These are phyloP conservation scores for Juncus effusus DNA, from an alignment of 176 grass and related monocot genomes.

Conservation along the genomic window DNA sequence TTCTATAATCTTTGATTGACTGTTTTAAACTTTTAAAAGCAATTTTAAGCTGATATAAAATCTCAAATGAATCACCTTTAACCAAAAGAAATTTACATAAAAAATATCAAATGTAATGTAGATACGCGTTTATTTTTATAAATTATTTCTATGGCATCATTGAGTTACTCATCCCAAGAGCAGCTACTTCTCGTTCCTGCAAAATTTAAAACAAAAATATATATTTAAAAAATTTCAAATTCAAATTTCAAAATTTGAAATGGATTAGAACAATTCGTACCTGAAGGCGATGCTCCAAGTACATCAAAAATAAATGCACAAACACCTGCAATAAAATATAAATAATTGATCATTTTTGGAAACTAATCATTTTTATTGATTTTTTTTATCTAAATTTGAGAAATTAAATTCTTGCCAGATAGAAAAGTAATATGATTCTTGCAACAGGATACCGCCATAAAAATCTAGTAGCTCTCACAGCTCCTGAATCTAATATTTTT, in stretches of 20 bases:
- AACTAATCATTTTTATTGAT: neutral
- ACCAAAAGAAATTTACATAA: neutral
- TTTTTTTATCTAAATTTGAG: neutral
- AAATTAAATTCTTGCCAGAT: constrained; percentile 55
- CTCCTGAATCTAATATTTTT: constrained; percentile 88
- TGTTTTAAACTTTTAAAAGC: no score
- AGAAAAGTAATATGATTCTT: constrained; percentile 84
- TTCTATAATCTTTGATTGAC: no score
- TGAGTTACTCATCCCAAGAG: constrained; percentile 45
- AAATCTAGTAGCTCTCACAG: constrained; percentile 95
- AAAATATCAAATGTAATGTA: neutral
- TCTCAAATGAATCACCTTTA: neutral
- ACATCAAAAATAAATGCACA: constrained; percentile 99
- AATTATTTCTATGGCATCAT: constrained; percentile 51
- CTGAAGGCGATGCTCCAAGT: constrained; percentile 89
- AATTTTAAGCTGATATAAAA: no score
- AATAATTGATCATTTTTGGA: no score
- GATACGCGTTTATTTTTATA: neutral
- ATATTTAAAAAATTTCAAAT: neutral
- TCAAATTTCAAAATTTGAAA: constrained; percentile 1
- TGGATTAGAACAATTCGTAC: constrained; percentile 31
- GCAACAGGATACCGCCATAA: constrained; percentile 92
- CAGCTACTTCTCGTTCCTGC: constrained; percentile 51
- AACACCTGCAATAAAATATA: constrained; percentile 53
- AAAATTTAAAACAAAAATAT: constrained; percentile 45